phyloP scores from a whole-genome alignment of 345 rosid genomes.

The Lenwebbia sp. region DNA sequence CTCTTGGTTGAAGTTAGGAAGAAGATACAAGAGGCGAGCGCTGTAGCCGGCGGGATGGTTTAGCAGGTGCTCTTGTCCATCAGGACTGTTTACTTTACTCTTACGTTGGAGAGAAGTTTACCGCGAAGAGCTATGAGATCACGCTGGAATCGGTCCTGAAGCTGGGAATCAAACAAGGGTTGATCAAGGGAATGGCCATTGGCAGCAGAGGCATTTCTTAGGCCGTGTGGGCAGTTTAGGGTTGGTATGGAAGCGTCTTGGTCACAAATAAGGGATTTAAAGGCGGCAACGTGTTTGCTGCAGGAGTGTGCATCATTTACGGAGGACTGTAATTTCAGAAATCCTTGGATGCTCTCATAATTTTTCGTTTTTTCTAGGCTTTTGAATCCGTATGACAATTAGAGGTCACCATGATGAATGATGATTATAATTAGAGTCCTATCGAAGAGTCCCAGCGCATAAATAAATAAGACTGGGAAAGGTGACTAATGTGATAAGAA shows the following conservation, averaged over 20 bases:
- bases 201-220: too few species aligned
- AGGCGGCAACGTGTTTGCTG: constrained; percentile 10
- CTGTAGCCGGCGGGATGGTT: constrained; percentile 1
- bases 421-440: not conserved
- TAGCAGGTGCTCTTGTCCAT: constrained; percentile 5
- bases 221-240: too few species aligned
- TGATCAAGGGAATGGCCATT: too few species aligned
- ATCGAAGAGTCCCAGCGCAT: not conserved
- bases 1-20: not conserved
- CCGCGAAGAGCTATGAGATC: too few species aligned
- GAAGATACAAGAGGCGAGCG: constrained; percentile 5
- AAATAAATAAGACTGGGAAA: not conserved
- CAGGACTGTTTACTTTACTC: constrained; percentile 15
- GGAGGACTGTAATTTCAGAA: constrained; percentile 9
- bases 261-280: too few species aligned
- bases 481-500: not conserved
- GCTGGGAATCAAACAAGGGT: too few species aligned
- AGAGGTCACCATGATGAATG: not conserved
- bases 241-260: too few species aligned
- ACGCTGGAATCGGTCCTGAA: too few species aligned
- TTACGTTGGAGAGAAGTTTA: too few species aligned
- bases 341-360: not conserved
- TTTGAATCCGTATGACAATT: not conserved
- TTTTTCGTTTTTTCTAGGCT: not conserved
- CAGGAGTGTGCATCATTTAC: constrained; percentile 9